phyloP scores from a whole-genome alignment of 768 basidiomycete genomes.

The Leccinum subgranulosum region DNA sequence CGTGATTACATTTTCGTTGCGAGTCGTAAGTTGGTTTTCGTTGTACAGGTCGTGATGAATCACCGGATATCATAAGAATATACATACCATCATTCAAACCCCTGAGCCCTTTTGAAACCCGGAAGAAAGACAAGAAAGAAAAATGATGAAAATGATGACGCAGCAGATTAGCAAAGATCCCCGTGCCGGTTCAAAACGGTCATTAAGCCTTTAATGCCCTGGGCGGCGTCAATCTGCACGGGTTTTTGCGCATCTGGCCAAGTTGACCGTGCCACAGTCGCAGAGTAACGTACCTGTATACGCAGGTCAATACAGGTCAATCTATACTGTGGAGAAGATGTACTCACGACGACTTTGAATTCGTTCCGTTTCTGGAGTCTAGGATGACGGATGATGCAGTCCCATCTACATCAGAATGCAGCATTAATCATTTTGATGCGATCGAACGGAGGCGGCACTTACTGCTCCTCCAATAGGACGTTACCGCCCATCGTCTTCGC shows the following conservation, averaged over 20 bases:
- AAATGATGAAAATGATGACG: background rate
- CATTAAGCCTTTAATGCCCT: constrained; percentile 36
- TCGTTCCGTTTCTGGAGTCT: constrained; percentile 27
- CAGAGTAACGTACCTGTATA: constrained; percentile 32
- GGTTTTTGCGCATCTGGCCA: constrained; percentile 37
- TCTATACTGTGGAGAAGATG: constrained; percentile 4
- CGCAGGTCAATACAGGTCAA: constrained; percentile 10
- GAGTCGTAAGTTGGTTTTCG: constrained; percentile 12
- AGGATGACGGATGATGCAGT: constrained; percentile 34
- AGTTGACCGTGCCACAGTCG: constrained; percentile 35
- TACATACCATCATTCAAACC: constrained; percentile 20
- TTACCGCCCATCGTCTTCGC: constrained; percentile 36
- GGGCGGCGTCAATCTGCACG: constrained; percentile 33
- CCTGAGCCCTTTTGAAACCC: constrained; percentile 1
- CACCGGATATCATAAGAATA: constrained; percentile 16
- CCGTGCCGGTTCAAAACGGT: constrained; percentile 34
- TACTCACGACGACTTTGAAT: constrained; percentile 35
- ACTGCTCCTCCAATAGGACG: constrained; percentile 37
- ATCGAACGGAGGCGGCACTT: constrained; percentile 17
- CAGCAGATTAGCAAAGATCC: constrained; percentile 20
- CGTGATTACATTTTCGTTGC: constrained; percentile 11
- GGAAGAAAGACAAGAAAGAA: constrained; percentile 8
- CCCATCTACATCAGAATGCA: constrained; percentile 30
- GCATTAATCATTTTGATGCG: constrained; percentile 13
- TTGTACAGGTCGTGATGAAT: constrained; percentile 14